A percentile compares a stretch with the other conserved stretches of the same genome.
phyloP scores from a whole-genome alignment of 2,329 filamentous ascomycete genomes.

The Fusarium denticulatum region DNA sequence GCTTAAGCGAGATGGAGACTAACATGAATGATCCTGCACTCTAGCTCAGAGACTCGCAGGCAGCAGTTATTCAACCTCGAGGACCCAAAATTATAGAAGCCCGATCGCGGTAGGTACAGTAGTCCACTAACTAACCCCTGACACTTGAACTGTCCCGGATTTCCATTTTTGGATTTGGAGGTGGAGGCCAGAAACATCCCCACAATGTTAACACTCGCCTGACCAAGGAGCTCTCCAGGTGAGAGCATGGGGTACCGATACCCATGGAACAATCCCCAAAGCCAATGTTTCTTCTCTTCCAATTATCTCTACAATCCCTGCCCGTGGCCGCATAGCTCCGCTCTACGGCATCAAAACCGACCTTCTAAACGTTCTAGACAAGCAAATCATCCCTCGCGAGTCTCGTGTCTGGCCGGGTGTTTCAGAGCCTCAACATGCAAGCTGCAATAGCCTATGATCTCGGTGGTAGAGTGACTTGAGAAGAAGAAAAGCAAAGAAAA shows the following conservation, averaged over 20 bases:
- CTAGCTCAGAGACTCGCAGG: constrained; percentile 3
- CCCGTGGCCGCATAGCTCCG: constrained; percentile 8
- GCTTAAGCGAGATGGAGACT: neutral
- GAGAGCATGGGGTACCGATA: constrained; percentile 10
- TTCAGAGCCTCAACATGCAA: constrained; percentile 8
- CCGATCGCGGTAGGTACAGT: constrained; percentile 2
- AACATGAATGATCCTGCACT: neutral
- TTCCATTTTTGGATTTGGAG: constrained; percentile 22
- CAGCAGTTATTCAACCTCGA: constrained; percentile 9
- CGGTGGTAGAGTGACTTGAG: neutral
- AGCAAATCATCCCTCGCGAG: constrained; percentile 4
- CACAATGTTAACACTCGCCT: constrained; percentile 15
- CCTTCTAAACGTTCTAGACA: constrained; percentile 33
- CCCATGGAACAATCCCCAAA: neutral
- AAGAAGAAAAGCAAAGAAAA: neutral
- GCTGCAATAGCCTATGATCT: neutral
- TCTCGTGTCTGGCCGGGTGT: constrained; percentile 25
- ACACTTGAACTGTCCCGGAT: constrained; percentile 17
- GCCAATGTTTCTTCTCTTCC: constrained; percentile 11
- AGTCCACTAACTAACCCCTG: constrained; percentile 7
- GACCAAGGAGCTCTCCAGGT: constrained; percentile 8
- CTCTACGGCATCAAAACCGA: constrained; percentile 10
- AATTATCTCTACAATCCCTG: constrained; percentile 15
- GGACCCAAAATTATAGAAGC: neutral
- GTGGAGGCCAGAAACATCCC: constrained; percentile 24